Percentiles rank a stretch among this genome's conserved stretches.
These are phyloP conservation scores for Aspergillus aculeatinus DNA, from an alignment of 2,329 filamentous ascomycete genomes.

Conservation along the genomic window DNA sequence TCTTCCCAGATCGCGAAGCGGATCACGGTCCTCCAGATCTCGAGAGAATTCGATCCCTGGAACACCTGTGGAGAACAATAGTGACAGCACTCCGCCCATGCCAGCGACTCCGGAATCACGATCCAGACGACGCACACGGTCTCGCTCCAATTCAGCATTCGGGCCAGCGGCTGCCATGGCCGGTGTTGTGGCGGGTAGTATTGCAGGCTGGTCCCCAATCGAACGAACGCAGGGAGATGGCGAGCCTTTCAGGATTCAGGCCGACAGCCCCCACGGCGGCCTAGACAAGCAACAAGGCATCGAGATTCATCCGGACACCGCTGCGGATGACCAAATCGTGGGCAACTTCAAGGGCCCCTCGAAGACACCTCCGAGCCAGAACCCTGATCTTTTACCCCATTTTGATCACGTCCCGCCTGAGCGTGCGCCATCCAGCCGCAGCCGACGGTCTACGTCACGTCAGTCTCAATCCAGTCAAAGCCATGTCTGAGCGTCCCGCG, in stretches of 20 bases:
- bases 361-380: conserved; percentile 47
- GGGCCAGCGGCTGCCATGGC: conserved; percentile 65
- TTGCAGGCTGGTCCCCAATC: conserved; percentile 64
- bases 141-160: conserved; percentile 59
- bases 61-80: conserved; percentile 55
- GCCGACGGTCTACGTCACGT: conserved; percentile 37
- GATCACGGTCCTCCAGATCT: conserved; percentile 43
- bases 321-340: conserved; percentile 47
- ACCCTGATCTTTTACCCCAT: conserved; percentile 45
- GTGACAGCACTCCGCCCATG: conserved; percentile 33
- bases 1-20: conserved; percentile 45
- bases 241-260: conserved; percentile 41
- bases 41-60: conserved; percentile 50
- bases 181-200: conserved; percentile 64
- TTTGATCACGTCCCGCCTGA: conserved; percentile 43
- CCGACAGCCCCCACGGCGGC: conserved; percentile 37
- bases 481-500: conserved; percentile 13
- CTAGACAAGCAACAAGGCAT: conserved; percentile 45
- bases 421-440: conserved; percentile 35
- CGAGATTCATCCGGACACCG: conserved; percentile 49
- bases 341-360: conserved; percentile 35
- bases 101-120: conserved; percentile 57
- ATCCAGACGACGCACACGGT: conserved; percentile 51
- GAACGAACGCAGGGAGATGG: conserved; percentile 45
- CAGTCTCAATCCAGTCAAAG: conserved; percentile 39